These are phyloP conservation scores for Clavulina sp. DNA, from an alignment of 768 basidiomycete genomes.

Conservation along the genomic window DNA sequence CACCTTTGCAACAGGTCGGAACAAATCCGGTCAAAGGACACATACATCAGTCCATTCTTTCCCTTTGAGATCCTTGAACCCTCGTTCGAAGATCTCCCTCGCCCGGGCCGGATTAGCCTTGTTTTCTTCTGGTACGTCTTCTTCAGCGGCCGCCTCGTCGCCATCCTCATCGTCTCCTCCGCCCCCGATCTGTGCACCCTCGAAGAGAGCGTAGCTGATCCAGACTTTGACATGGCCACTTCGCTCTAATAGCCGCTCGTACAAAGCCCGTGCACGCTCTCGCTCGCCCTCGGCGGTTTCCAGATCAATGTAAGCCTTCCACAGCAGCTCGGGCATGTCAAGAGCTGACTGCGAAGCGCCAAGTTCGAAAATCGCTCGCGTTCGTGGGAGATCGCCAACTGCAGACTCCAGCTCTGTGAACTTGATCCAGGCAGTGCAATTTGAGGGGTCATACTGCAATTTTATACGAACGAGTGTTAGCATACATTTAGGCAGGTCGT, in stretches of 20 bases:
- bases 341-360: slow-evolving; percentile 67
- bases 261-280: slow-evolving; percentile 62
- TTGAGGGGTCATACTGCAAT: slow-evolving; percentile 65
- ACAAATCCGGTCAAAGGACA: slow-evolving; percentile 4
- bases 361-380: slow-evolving; percentile 87
- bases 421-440: slow-evolving; percentile 90
- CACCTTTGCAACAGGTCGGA: neutral
- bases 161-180: slow-evolving; percentile 50
- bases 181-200: slow-evolving; percentile 61
- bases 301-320: slow-evolving; percentile 95
- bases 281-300: slow-evolving; percentile 89
- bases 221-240: slow-evolving; percentile 95
- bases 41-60: neutral
- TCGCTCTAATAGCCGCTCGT: slow-evolving; percentile 68
- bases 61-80: slow-evolving; percentile 69
- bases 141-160: slow-evolving; percentile 34
- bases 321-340: slow-evolving; percentile 87
- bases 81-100: slow-evolving; percentile 66
- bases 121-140: slow-evolving; percentile 37
- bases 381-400: slow-evolving; percentile 72
- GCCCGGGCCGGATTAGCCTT: slow-evolving; percentile 51
- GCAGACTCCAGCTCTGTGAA: slow-evolving; percentile 83
- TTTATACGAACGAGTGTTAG: neutral
- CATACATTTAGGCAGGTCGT: neutral
- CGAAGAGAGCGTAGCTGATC: slow-evolving; percentile 89